These are phyloP conservation scores for Daldinia vernicosa DNA, from an alignment of 495 filamentous ascomycete species.

Conservation along the genomic window DNA sequence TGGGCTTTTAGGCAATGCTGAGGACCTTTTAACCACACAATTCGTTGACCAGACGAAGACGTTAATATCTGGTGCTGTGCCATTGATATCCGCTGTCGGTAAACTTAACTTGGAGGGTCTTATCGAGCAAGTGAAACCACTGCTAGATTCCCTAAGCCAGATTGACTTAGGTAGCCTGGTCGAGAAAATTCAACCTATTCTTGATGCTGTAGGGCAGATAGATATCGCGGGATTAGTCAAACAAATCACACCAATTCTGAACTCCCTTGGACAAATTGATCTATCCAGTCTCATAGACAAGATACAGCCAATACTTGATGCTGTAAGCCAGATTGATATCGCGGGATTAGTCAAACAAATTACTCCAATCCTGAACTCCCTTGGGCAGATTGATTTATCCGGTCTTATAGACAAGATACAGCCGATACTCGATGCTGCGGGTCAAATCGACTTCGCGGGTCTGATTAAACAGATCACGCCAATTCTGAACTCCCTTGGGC, in stretches of 20 bases:
- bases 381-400: too few species aligned
- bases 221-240: conserved; percentile 45
- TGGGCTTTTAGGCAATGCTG: conserved; percentile 53
- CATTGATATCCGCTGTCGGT: conserved; percentile 46
- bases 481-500: conserved; percentile 42
- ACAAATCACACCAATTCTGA: conserved; percentile 44
- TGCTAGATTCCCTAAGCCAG: conserved; percentile 50
- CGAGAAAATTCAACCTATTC: conserved; percentile 50
- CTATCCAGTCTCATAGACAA: conserved; percentile 43
- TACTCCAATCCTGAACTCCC: too few species aligned
- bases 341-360: conserved; percentile 39
- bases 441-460: conserved; percentile 53
- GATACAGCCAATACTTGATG: conserved; percentile 47
- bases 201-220: conserved; percentile 58
- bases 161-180: conserved; percentile 57
- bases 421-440: conserved; percentile 50
- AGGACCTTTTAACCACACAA: conserved; percentile 51
- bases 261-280: conserved; percentile 49
- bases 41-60: conserved; percentile 57
- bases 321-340: conserved; percentile 56
- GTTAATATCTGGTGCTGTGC: conserved; percentile 47
- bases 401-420: too few species aligned
- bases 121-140: conserved; percentile 49
- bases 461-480: conserved; percentile 40
- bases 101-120: conserved; percentile 52